These are phyloP conservation scores for Arachis hypogaea DNA, from an alignment of 306 rosid genomes.

Conservation along the genomic window DNA sequence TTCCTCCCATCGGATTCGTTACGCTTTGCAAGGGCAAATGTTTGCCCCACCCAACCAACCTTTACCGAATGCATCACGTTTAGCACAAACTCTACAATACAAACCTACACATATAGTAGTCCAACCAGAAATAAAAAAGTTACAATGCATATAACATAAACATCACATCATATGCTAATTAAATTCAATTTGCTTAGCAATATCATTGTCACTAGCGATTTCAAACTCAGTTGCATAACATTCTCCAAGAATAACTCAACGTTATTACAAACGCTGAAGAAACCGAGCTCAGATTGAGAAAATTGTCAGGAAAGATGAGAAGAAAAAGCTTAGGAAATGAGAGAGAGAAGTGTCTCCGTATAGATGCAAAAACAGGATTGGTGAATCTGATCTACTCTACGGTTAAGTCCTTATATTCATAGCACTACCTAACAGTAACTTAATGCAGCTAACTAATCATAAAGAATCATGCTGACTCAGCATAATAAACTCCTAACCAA, in stretches of 20 bases:
- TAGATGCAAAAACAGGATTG: no score
- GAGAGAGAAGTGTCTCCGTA: no score
- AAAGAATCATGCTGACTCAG: no score
- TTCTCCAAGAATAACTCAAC: not conserved
- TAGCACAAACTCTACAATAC: constrained; percentile 28
- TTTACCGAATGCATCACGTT: constrained; percentile 70
- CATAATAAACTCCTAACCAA: no score
- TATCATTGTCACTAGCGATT: not conserved
- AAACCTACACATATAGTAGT: constrained; percentile 43
- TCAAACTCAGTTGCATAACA: not conserved
- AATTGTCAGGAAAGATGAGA: no score
- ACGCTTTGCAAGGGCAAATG: constrained; percentile 86
- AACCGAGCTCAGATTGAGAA: no score
- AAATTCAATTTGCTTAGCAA: constrained; percentile 6
- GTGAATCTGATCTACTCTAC: no score
- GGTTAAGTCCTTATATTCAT: no score
- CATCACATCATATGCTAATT: not conserved
- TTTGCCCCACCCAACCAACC: constrained; percentile 77
- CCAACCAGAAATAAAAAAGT: constrained; percentile 37
- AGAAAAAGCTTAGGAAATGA: no score
- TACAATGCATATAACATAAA: not conserved
- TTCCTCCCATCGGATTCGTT: constrained; percentile 83
- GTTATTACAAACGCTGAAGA: no score
- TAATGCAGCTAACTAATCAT: no score
- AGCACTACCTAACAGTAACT: no score